Base-by-base conservation (phyloP, 768 basidiomycete genomes). In the Atractiella rhizophila region DNA sequence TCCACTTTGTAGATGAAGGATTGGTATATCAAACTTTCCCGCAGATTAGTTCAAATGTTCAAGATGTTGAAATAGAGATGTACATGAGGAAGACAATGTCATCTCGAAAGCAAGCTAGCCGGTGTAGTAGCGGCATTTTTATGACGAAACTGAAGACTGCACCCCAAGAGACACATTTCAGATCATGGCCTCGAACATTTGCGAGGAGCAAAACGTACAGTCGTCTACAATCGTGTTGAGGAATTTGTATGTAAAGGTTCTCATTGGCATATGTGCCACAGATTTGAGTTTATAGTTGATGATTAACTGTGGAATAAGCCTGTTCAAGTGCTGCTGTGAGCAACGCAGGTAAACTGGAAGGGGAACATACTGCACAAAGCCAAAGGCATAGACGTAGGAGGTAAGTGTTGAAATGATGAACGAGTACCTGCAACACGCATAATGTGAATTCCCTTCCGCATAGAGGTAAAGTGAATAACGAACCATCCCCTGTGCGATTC, bases 1-100 rank as follows among this genome's bases (percentile, higher is more conserved):
- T 98, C 91, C 55, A 94, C 68, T 30, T 81, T 74, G 66, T 98
- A 98, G 60, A 94, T 94, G 78, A 79, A 98, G 42, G 83, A 76
- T 77, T 86, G 59, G 31, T 38, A 32, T 10, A 42, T 24, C 13
- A 32, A 15, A 19, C 2, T 5, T 9, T 15, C 10, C 19, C 2
- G 21, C 16, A 23, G 4, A 9, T 25, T 26, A 13, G 20, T 21
- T 13, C 25, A 30, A 21, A 44, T 29, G 19, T 44, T 42, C 35
- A 42, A 46, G 13, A 48, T 28, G 7, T 50, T 35, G 33, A 47
- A 33, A 2, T n/a, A 19, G 18, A 2, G 3, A 32, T 31, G 8
- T 7, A 18, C 20, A 8, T 25, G 37, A 44, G 18, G 21, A 57
- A 56, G 25, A 57, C 57, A 25, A 60, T 60, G 44, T 64, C 63